phyloP scores from a whole-genome alignment of 139 green algal genomes.

The Chlamydomonas incerta region DNA sequence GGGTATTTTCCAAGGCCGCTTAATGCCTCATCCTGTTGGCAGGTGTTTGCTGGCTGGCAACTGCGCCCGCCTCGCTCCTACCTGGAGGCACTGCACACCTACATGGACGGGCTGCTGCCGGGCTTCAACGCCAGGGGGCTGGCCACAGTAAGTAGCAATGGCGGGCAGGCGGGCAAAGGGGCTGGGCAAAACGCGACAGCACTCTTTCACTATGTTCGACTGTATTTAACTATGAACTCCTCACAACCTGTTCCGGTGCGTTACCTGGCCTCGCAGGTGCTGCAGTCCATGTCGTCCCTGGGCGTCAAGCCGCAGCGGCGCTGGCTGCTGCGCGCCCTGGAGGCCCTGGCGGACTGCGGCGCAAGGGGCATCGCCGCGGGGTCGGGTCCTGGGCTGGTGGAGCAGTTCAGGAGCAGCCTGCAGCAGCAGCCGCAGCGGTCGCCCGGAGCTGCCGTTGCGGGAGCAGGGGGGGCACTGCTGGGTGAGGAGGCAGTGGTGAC shows the following conservation, averaged over 20 bases:
- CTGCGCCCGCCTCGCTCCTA: conserved; percentile 17
- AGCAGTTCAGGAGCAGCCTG: background rate
- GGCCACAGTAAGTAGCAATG: conserved; percentile 1
- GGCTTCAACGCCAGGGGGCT: background rate
- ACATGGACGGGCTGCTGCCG: background rate
- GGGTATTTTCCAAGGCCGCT: too few species aligned
- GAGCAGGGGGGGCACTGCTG: too few species aligned
- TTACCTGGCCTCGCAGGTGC: background rate
- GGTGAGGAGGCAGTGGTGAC: background rate
- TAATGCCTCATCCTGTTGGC: too few species aligned
- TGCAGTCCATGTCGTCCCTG: conserved; percentile 9
- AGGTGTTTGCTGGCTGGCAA: conserved; percentile 37
- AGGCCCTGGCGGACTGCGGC: background rate
- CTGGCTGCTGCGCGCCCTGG: conserved; percentile 12
- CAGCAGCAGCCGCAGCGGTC: background rate
- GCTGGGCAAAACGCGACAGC: background rate
- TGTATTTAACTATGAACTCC: too few species aligned
- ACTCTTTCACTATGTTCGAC: background rate
- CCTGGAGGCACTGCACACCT: conserved; percentile 5
- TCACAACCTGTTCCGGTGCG: too few species aligned
- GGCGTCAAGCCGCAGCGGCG: conserved; percentile 8
- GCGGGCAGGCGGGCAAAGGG: background rate
- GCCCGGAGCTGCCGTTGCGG: too few species aligned
- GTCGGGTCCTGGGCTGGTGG: background rate
- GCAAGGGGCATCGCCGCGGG: background rate